These are phyloP conservation scores for Physcia stellaris DNA, from an alignment of 495 filamentous ascomycete genomes.

Conservation along the genomic window DNA sequence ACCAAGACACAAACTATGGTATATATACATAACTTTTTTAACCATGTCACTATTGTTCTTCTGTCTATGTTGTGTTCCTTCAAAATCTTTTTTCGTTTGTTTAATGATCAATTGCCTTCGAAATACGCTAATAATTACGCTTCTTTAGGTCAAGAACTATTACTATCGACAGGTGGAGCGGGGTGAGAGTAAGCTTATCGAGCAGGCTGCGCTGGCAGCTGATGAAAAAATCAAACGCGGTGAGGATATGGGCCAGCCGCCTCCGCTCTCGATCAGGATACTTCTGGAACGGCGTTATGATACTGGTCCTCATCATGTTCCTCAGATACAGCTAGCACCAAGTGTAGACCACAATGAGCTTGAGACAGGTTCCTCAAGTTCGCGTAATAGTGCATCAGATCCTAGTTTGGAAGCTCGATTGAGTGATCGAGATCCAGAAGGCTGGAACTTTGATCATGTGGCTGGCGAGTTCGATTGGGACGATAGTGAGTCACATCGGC, in stretches of 20 bases:
- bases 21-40: slow-evolving; percentile 19
- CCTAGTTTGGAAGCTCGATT: too few relatives aligned
- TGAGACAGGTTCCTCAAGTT: slow-evolving; percentile 36
- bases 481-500: too few relatives aligned
- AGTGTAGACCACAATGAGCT: slow-evolving; percentile 39
- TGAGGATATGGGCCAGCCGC: slow-evolving; percentile 55
- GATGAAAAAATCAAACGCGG: slow-evolving; percentile 56
- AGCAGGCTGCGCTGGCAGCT: slow-evolving; percentile 52
- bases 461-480: too few relatives aligned
- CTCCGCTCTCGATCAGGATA: slow-evolving; percentile 43
- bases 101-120: too few relatives aligned
- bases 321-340: slow-evolving; percentile 47
- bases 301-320: slow-evolving; percentile 38
- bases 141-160: slow-evolving; percentile 97
- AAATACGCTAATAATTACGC: too few relatives aligned
- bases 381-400: too few relatives aligned
- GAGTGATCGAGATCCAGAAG: too few relatives aligned
- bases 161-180: slow-evolving; percentile 64
- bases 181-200: slow-evolving; percentile 55
- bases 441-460: too few relatives aligned
- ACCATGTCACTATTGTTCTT: too few relatives aligned
- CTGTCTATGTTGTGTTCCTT: too few relatives aligned
- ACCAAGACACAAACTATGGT: slow-evolving; percentile 94
- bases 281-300: slow-evolving; percentile 48
- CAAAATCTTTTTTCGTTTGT: too few relatives aligned